A percentile compares a stretch with the other conserved stretches of the same genome.
Conservation (phyloP, 2,329 filamentous ascomycete species). For the Colletotrichum cuscutae region DNA sequence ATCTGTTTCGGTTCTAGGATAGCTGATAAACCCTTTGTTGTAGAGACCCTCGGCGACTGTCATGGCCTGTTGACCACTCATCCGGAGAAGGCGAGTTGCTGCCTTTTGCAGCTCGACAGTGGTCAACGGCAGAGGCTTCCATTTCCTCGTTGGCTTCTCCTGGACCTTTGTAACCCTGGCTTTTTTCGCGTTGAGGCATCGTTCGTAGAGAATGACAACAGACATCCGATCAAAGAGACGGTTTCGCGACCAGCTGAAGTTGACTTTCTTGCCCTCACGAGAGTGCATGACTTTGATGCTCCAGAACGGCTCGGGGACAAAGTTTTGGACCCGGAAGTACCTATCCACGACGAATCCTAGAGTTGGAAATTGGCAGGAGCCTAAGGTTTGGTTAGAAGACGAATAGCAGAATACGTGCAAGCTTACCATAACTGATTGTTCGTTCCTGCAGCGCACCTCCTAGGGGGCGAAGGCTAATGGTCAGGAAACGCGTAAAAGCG, state of each 20-base stretch:
- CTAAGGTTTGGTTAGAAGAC: constrained; percentile 51
- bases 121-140: constrained; percentile 91
- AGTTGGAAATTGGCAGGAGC: constrained; percentile 95
- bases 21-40: constrained; percentile 95
- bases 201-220: constrained; percentile 84
- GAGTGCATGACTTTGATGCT: constrained; percentile 85
- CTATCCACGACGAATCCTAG: constrained; percentile 96
- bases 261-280: constrained; percentile 81
- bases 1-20: constrained; percentile 96
- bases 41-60: constrained; percentile 87
- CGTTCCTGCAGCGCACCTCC: constrained; percentile 73
- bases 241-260: constrained; percentile 84
- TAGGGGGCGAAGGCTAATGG: constrained; percentile 78
- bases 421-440: constrained; percentile 82
- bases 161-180: constrained; percentile 87
- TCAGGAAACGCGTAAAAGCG: constrained; percentile 91
- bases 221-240: constrained; percentile 89
- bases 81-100: constrained; percentile 86
- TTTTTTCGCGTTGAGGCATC: constrained; percentile 79
- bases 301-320: constrained; percentile 94
- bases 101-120: constrained; percentile 98
- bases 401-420: background rate
- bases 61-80: constrained; percentile 94
- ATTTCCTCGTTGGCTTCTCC: constrained; percentile 92
- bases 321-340: constrained; percentile 93